A percentile compares a stretch with the other conserved stretches of the same genome.
Evolutionary conservation across 2,329 filamentous ascomycete species (phyloP).

Genomic region (Colletotrichum sp.): DNA sequence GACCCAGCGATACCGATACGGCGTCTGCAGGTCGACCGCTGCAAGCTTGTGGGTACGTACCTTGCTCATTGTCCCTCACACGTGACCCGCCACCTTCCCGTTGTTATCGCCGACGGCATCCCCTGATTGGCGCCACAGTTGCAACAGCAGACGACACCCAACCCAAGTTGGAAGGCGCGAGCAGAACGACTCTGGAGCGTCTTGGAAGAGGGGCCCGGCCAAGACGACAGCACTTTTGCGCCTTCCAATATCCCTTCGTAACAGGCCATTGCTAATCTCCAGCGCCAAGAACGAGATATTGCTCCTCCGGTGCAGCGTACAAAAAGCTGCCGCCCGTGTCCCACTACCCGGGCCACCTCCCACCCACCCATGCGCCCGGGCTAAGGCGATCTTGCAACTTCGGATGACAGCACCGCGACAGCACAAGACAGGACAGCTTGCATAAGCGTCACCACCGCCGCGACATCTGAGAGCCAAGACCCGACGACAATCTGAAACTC

Average conservation of each 20-base stretch:
- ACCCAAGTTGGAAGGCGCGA: conserved; percentile 21
- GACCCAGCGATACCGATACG: background rate
- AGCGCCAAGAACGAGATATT: background rate
- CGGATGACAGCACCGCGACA: conserved; percentile 9
- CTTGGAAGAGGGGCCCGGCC: conserved; percentile 9
- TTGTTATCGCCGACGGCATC: background rate
- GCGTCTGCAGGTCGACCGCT: background rate
- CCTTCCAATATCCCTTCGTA: background rate
- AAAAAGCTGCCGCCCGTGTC: background rate
- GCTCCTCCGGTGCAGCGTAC: background rate
- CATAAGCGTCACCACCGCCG: conserved; percentile 3
- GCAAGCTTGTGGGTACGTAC: background rate
- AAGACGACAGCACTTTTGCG: background rate
- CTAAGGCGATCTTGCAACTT: conserved; percentile 12
- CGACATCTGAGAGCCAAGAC: background rate
- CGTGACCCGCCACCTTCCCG: background rate
- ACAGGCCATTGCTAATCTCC: background rate
- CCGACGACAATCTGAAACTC: background rate
- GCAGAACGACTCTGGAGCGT: background rate
- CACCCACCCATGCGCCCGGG: background rate
- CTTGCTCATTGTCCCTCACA: background rate
- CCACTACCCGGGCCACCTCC: background rate
- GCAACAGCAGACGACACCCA: conserved; percentile 1
- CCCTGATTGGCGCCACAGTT: conserved; percentile 15
- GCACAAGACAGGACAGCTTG: conserved; percentile 10